phyloP scores from a whole-genome alignment of 2,329 filamentous ascomycete genomes.

The Alternaria sp. region DNA sequence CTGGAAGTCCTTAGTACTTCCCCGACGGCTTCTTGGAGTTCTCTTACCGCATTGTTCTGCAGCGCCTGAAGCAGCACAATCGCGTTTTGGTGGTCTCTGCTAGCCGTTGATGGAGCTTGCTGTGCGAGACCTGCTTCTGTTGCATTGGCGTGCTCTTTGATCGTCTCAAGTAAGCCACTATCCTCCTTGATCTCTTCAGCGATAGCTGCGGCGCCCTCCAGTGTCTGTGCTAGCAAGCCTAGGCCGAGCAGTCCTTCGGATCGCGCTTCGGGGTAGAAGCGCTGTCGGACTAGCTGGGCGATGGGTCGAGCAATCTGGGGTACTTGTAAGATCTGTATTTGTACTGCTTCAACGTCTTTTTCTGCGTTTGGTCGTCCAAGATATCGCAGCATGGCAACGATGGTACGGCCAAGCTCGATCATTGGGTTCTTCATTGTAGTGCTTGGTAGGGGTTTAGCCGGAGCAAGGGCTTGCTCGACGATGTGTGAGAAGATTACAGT shows the following conservation, averaged over 20 bases:
- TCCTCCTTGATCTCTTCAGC: constrained; percentile 42
- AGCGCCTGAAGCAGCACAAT: constrained; percentile 48
- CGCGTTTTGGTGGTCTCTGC: constrained; percentile 48
- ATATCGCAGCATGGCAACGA: constrained; percentile 35
- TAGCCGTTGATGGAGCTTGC: constrained; percentile 31
- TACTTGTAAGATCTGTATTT: constrained; percentile 39
- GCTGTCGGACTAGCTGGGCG: constrained; percentile 44
- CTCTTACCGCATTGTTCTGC: constrained; percentile 44
- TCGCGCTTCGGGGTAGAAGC: constrained; percentile 48
- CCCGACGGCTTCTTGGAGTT: constrained; percentile 14
- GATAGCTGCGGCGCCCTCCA: constrained; percentile 39
- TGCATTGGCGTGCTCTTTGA: constrained; percentile 45
- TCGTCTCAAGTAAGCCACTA: constrained; percentile 39
- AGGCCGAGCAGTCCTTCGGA: constrained; percentile 49
- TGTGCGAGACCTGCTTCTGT: constrained; percentile 35
- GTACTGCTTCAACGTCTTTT: constrained; percentile 35
- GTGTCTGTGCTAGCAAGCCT: constrained; percentile 45
- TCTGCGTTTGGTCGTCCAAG: constrained; percentile 31
- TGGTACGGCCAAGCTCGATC: constrained; percentile 44
- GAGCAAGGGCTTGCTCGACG: constrained; percentile 42
- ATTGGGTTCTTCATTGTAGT: constrained; percentile 52
- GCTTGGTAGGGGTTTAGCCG: constrained; percentile 45
- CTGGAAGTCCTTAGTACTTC: constrained; percentile 28
- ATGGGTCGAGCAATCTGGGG: constrained; percentile 43
- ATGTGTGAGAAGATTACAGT: constrained; percentile 41